Base-by-base conservation (phyloP, 768 basidiomycete genomes). In the Cyclocybe cylindracea region DNA sequence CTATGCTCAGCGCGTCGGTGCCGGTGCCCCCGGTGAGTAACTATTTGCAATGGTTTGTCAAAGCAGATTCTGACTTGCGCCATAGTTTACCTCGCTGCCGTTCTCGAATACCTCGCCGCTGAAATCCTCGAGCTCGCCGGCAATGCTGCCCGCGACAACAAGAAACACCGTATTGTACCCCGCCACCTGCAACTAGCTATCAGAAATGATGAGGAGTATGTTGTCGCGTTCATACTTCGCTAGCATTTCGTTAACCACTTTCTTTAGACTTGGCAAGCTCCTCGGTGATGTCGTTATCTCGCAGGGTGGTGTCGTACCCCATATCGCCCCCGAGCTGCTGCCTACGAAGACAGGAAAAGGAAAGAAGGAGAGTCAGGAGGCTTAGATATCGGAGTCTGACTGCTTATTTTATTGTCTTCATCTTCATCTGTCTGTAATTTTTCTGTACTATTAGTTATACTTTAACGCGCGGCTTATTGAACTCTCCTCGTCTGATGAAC, bases 111-210 rank as follows among this genome's bases (percentile, higher is more conserved):
- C 67, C 86, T 95, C 55, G 88, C 91, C 53, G 93, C 93, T 41
- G 93, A 95, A 71, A 94, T 95, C 69, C 86, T 95, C 57, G 93
- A 95, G 70, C 79, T 95, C 35, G 93, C 93, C 55, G 93, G 93
- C 37, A 89, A 90, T 61, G 89, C 90, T 11, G 90, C 86, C 29
- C 82, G 86, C 54, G 86, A 85, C 70, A 87, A 87, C 78, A 87
- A 91, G 81, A 90, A 94, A 78, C 87, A 90, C 60, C 92, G 94
- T 87, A 94, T 95, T 61, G 90, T 94, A 18, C 94, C 93, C 48
- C 86, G 94, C 63, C 94, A 95, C 73, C 71, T 95, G 44, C 94
- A 95, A 66, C 84, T 95, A 48, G 93, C 94, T 58, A 92, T 95
- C 71, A 83, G 93, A 60, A 92, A 94, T 69, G 91, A 92, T 53